These are phyloP conservation scores for Mycena polygramma DNA, from an alignment of 768 basidiomycete genomes.

Conservation along the genomic window DNA sequence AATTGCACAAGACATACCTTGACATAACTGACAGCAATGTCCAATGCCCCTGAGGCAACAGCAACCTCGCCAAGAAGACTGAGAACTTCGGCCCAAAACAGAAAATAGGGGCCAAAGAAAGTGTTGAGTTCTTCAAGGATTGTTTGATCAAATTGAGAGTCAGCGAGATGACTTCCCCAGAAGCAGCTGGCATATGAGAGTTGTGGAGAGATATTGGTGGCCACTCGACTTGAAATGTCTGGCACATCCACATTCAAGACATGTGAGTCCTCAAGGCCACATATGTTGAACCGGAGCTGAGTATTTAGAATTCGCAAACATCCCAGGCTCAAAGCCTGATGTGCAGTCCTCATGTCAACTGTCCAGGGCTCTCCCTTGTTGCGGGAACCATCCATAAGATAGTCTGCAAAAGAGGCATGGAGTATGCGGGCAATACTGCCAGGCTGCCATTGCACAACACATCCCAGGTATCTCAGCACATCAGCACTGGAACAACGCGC, in stretches of 20 bases:
- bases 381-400: too few relatives aligned
- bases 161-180: neutral
- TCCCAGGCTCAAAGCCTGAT: too few relatives aligned
- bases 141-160: neutral
- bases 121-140: neutral
- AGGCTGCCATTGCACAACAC: too few relatives aligned
- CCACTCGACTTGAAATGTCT: neutral
- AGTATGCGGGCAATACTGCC: too few relatives aligned
- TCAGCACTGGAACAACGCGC: too few relatives aligned
- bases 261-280: neutral
- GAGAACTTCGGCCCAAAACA: constrained; percentile 21
- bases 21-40: neutral
- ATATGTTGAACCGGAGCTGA: neutral
- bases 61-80: too few relatives aligned
- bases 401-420: too few relatives aligned
- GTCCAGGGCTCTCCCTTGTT: too few relatives aligned
- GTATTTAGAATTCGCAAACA: neutral
- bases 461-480: too few relatives aligned
- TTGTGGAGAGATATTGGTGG: neutral
- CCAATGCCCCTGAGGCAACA: too few relatives aligned
- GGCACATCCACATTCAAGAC: neutral
- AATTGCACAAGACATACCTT: neutral
- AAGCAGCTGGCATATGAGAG: constrained; percentile 10
- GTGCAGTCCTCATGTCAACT: too few relatives aligned
- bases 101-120: neutral